phyloP scores from a whole-genome alignment of 108 stramenopile species.

The Pseudonitzschia pungens region DNA sequence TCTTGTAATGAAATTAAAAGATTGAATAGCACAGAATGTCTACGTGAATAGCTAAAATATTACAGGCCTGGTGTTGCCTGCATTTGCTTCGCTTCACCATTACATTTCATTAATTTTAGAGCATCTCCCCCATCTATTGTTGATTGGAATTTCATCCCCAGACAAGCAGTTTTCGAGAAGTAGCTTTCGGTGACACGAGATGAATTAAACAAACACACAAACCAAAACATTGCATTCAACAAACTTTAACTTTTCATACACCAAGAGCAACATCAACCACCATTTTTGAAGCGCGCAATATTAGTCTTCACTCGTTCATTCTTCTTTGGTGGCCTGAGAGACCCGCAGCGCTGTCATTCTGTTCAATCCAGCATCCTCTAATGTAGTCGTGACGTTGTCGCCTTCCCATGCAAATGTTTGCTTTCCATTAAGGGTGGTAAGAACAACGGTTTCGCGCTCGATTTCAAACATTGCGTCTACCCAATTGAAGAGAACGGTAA shows the following conservation, averaged over 20 bases:
- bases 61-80: too few relatives aligned
- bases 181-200: neutral
- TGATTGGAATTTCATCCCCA: too few relatives aligned
- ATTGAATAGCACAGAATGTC: neutral
- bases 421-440: slow-evolving; percentile 77
- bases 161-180: too few relatives aligned
- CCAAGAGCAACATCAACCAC: neutral
- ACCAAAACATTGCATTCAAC: neutral
- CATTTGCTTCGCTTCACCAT: too few relatives aligned
- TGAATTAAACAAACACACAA: neutral
- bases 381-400: slow-evolving; percentile 28
- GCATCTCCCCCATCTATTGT: too few relatives aligned
- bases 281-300: neutral
- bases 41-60: too few relatives aligned
- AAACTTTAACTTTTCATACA: neutral
- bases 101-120: too few relatives aligned
- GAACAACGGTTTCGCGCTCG: slow-evolving; percentile 69
- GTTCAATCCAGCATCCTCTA: slow-evolving; percentile 61
- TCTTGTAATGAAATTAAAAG: slow-evolving; percentile 41
- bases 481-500: slow-evolving; percentile 77
- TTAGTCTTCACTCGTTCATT: slow-evolving; percentile 23
- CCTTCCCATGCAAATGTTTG: slow-evolving; percentile 61
- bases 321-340: slow-evolving; percentile 21
- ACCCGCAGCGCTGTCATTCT: slow-evolving; percentile 74
- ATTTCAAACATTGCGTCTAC: slow-evolving; percentile 69